phyloP scores from a whole-genome alignment of 257 asterid species.

The Ehretia macrophylla region DNA sequence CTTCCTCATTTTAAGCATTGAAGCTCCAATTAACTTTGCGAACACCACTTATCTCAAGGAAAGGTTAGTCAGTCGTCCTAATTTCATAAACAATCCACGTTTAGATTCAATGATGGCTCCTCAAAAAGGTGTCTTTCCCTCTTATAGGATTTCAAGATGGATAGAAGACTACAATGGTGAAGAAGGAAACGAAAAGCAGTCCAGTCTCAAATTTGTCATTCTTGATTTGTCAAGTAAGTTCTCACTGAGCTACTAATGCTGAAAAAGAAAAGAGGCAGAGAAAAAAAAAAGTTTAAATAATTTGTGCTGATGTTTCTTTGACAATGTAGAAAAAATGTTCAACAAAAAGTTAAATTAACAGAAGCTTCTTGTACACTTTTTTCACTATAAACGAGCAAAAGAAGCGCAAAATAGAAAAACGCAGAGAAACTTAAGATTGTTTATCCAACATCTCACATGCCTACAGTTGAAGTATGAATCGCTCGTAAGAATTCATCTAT shows the following conservation, averaged over 20 bases:
- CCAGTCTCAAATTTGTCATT: conserved; percentile 49
- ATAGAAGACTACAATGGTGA: conserved; percentile 54
- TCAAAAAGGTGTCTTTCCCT: neutral
- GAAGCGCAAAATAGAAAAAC: no score
- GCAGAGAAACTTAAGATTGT: no score
- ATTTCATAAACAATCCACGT: neutral
- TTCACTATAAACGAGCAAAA: no score
- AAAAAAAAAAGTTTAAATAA: no score
- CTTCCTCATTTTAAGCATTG: conserved; percentile 60
- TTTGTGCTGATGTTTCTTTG: no score
- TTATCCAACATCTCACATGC: no score
- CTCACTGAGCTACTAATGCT: neutral
- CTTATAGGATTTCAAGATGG: conserved; percentile 68
- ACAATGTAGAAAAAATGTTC: no score
- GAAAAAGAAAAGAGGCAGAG: neutral
- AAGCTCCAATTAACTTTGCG: conserved; percentile 84
- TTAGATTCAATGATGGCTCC: neutral
- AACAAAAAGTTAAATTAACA: no score
- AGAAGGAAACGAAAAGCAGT: conserved; percentile 25
- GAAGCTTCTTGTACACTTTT: no score
- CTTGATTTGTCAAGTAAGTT: conserved; percentile 75
- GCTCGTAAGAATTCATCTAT: no score
- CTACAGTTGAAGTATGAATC: no score
- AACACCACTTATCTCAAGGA: conserved; percentile 81
- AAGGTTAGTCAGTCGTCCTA: conserved; percentile 37